These are phyloP conservation scores for Aureobasidium sp. DNA, from an alignment of 2,329 filamentous ascomycete species.

Conservation along the genomic window DNA sequence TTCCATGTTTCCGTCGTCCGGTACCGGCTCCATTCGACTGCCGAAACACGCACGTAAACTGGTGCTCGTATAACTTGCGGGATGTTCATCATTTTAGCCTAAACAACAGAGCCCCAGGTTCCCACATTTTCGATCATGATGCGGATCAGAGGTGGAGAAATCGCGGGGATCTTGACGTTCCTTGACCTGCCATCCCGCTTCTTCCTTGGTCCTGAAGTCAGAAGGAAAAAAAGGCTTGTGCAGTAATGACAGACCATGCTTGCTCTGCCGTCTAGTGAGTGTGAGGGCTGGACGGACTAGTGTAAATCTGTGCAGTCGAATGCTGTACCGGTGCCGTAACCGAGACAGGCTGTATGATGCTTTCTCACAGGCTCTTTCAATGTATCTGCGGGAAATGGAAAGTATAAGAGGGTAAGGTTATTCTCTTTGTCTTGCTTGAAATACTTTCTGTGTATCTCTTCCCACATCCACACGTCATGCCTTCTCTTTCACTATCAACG, in stretches of 20 bases:
- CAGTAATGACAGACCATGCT: background rate
- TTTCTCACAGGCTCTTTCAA: background rate
- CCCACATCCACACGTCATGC: background rate
- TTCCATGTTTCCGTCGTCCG: background rate
- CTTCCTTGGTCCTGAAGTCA: no score
- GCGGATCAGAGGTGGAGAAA: constrained; percentile 16
- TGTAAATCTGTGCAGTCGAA: background rate
- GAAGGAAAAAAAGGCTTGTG: background rate
- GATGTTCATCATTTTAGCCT: background rate
- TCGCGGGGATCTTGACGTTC: constrained; percentile 17
- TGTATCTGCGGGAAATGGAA: background rate
- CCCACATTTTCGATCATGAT: background rate
- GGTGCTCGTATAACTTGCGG: background rate
- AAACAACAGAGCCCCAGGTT: background rate
- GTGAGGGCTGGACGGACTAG: constrained; percentile 13
- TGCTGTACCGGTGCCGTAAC: background rate
- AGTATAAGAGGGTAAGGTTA: constrained; percentile 7
- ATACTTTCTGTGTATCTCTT: no score
- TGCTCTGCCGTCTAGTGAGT: background rate
- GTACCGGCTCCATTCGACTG: background rate
- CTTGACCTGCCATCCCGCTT: background rate
- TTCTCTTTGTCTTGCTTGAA: background rate
- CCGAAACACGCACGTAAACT: background rate
- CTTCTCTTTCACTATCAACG: constrained; percentile 4
- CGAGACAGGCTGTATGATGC: constrained; percentile 9